Conservation (phyloP, 352 stramenopile genomes). For the Achlya hypogyna region DNA sequence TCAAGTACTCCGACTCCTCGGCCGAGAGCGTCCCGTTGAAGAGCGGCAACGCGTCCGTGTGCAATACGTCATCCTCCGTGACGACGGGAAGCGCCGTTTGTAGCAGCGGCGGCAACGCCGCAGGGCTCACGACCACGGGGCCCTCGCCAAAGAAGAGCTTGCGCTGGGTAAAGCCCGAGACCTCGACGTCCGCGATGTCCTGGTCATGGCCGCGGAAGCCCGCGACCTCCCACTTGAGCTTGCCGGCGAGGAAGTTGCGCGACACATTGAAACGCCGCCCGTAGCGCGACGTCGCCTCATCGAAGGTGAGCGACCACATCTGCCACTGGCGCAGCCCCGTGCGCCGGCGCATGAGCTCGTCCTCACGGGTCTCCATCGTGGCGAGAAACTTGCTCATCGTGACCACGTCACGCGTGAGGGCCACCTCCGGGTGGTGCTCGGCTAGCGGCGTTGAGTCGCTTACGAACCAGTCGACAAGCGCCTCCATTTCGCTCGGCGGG, state of each 20-base stretch:
- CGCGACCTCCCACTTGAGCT: slow-evolving; percentile 78
- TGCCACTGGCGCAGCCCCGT: slow-evolving; percentile 70
- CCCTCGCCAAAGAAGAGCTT: slow-evolving; percentile 85
- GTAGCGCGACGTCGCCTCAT: slow-evolving; percentile 64
- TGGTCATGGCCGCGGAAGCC: slow-evolving; percentile 83
- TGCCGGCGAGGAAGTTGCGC: slow-evolving; percentile 48
- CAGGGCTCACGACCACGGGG: slow-evolving; percentile 67
- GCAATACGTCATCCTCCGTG: slow-evolving; percentile 97
- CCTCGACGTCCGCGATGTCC: slow-evolving; percentile 84
- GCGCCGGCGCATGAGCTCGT: slow-evolving; percentile 78
- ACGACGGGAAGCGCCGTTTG: slow-evolving; percentile 50
- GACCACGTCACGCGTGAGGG: slow-evolving; percentile 64
- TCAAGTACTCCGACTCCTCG: slow-evolving; percentile 95
- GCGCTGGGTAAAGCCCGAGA: slow-evolving; percentile 78
- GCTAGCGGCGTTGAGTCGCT: slow-evolving; percentile 68
- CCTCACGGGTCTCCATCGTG: slow-evolving; percentile 87
- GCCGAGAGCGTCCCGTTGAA: slow-evolving; percentile 94
- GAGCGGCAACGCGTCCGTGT: slow-evolving; percentile 92
- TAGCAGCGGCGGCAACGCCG: slow-evolving; percentile 50
- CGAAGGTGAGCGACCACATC: slow-evolving; percentile 85
- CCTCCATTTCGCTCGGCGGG: slow-evolving; percentile 84
- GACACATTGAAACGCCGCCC: slow-evolving; percentile 72
- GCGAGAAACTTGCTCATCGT: slow-evolving; percentile 81
- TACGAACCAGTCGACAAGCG: slow-evolving; percentile 85
- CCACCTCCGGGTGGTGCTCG: slow-evolving; percentile 72